Conservation (phyloP, 495 filamentous ascomycete genomes). For the Neurospora sp. region DNA sequence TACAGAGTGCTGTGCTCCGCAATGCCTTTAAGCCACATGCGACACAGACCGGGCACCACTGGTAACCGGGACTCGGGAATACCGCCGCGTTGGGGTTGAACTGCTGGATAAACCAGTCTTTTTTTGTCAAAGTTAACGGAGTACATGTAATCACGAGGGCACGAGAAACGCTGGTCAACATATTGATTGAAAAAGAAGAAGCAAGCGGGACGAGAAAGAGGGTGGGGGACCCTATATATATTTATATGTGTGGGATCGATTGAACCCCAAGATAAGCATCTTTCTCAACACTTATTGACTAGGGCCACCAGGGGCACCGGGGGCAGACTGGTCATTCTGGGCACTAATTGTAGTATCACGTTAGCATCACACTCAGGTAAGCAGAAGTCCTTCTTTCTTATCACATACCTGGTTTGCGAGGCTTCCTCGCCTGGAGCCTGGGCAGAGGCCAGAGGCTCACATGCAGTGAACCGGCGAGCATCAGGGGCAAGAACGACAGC, state of each 20-base stretch:
- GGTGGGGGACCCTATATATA: neutral
- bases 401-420: neutral
- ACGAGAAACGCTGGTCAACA: neutral
- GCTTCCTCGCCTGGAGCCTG: neutral
- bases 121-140: neutral
- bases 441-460: neutral
- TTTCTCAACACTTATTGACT: neutral
- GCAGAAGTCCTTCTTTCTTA: neutral
- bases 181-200: neutral
- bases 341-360: neutral
- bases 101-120: no score
- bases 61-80: no score
- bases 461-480: neutral
- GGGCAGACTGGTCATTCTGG: neutral
- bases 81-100: no score
- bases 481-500: neutral
- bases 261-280: neutral
- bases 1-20: no score
- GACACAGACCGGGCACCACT: no score
- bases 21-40: no score
- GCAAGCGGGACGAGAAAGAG: neutral
- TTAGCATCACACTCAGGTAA: neutral
- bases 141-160: neutral
- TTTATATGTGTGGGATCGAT: neutral
- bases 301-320: no score